Conservation (phyloP, 176 grass and related monocot genomes). For the Raddia distichophylla region DNA sequence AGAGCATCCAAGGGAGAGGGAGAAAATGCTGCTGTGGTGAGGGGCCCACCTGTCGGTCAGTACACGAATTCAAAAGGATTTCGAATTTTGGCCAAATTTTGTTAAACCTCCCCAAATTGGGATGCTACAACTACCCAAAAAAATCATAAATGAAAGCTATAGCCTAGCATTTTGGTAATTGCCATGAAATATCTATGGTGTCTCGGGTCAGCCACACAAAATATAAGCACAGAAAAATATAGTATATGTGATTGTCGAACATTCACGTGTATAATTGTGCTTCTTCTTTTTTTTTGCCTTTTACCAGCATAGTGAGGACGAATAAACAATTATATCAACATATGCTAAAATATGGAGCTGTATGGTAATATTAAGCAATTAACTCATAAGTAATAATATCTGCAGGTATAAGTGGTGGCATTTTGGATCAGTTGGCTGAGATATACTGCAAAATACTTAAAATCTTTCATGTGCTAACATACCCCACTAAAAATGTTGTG, state of each 20-base stretch:
- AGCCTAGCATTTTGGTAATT: not conserved
- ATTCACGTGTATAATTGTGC: not conserved
- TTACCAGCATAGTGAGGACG: constrained; percentile 1
- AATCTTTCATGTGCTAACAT: constrained; percentile 32
- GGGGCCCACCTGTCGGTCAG: too few relatives aligned
- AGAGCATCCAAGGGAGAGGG: too few relatives aligned
- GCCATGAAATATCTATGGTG: constrained; percentile 11
- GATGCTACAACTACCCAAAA: too few relatives aligned
- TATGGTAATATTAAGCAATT: not conserved
- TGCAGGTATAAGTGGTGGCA: not conserved
- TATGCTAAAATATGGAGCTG: not conserved
- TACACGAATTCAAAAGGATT: too few relatives aligned
- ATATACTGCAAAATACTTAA: not conserved
- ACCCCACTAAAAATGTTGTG: constrained; percentile 83
- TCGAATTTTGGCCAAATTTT: too few relatives aligned
- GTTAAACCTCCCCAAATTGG: too few relatives aligned
- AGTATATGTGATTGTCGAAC: not conserved
- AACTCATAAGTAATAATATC: constrained; percentile 30
- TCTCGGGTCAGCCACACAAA: not conserved
- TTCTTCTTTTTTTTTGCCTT: not conserved
- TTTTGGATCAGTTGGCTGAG: not conserved
- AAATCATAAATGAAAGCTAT: not conserved
- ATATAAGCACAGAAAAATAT: not conserved
- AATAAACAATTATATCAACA: constrained; percentile 6
- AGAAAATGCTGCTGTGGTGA: too few relatives aligned